Conservation (phyloP, 2,329 filamentous ascomycete species). For the Hymenoscyphus infarciens region DNA sequence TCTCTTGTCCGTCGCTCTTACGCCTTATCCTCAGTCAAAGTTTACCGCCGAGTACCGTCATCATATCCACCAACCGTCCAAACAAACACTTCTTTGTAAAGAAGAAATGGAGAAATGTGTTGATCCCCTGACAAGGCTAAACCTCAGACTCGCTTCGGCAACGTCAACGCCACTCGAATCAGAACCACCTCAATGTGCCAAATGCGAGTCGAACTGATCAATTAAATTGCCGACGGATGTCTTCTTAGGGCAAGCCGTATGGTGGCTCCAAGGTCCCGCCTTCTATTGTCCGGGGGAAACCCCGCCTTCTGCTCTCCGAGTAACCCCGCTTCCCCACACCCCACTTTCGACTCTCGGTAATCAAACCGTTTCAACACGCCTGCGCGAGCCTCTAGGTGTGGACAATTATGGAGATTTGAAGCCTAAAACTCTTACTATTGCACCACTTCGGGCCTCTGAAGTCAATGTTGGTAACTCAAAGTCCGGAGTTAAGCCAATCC, state of each 20-base stretch:
- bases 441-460: neutral
- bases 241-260: neutral
- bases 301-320: neutral
- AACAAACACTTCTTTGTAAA: too few species aligned
- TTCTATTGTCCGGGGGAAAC: neutral
- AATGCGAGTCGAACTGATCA: neutral
- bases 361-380: neutral
- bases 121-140: neutral
- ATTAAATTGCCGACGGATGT: neutral
- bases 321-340: neutral
- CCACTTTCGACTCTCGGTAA: neutral
- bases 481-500: neutral
- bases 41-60: too few species aligned
- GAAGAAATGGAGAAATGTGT: neutral
- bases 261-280: neutral
- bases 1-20: too few species aligned
- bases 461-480: neutral
- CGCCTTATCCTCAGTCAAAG: too few species aligned
- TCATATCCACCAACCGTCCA: too few species aligned
- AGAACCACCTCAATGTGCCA: neutral
- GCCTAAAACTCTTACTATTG: neutral
- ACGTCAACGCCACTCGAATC: neutral
- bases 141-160: neutral
- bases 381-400: neutral
- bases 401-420: neutral